A percentile compares a stretch with the other conserved stretches of the same genome.
Conservation (phyloP, 164 flowering plant genomes). For the Nymphaea colorata region DNA sequence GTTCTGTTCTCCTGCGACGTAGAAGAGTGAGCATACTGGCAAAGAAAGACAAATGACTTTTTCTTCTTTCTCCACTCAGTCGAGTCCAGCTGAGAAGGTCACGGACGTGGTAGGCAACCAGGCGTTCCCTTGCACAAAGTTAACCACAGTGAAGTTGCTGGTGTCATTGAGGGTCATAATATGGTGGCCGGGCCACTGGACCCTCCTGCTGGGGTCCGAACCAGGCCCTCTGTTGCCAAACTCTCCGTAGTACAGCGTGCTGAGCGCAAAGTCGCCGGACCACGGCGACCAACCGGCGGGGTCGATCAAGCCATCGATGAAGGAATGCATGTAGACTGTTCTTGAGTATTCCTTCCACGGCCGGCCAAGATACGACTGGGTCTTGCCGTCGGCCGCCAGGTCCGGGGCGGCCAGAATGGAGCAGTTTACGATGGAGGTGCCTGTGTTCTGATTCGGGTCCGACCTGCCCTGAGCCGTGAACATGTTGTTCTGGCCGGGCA, state of each 20-base stretch:
- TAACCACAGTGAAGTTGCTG: conserved; percentile 17
- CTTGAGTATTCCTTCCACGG: not conserved
- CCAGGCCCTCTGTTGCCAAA: not conserved
- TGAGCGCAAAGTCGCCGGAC: not conserved
- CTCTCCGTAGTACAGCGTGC: conserved; percentile 1
- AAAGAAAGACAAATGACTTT: too few relatives aligned
- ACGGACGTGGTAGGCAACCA: conserved; percentile 43
- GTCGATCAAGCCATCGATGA: not conserved
- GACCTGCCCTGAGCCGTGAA: too few relatives aligned
- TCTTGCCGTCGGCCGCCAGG: too few relatives aligned
- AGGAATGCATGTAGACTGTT: not conserved
- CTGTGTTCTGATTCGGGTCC: too few relatives aligned
- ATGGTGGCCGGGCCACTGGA: conserved; percentile 4
- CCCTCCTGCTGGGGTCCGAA: not conserved
- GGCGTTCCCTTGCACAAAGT: conserved; percentile 20
- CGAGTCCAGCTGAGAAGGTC: conserved; percentile 27
- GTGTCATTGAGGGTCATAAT: conserved; percentile 10
- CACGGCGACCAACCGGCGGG: not conserved
- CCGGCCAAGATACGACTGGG: too few relatives aligned
- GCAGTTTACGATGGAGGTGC: too few relatives aligned
- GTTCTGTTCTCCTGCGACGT: too few relatives aligned
- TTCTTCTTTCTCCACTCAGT: too few relatives aligned
- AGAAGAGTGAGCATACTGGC: too few relatives aligned
- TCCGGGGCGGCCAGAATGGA: too few relatives aligned
- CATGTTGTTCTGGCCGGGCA: too few relatives aligned